A percentile compares a stretch with the other conserved stretches of the same genome.
Conservation (phyloP, 345 rosid species). For the Salix brachista region DNA sequence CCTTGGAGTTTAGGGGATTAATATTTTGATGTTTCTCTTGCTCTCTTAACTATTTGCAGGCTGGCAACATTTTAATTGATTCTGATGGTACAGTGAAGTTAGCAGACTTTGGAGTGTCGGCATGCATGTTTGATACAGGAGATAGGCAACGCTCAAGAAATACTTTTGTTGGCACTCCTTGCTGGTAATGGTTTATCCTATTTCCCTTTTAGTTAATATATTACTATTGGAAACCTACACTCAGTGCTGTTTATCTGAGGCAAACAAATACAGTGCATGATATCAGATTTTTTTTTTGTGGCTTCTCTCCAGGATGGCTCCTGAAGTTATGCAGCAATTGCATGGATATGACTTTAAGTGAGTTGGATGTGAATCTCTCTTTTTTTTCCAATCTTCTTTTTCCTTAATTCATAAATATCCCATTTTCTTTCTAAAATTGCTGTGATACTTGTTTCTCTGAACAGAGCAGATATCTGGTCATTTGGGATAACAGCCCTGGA, state of each 20-base stretch:
- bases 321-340: conserved; percentile 99
- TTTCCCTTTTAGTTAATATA: not conserved
- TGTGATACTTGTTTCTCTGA: conserved; percentile 25
- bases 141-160: conserved; percentile 96
- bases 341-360: conserved; percentile 99
- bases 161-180: conserved; percentile 98
- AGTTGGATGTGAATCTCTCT: conserved; percentile 31
- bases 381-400: not conserved
- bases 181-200: conserved; percentile 56
- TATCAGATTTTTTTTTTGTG: conserved; percentile 7
- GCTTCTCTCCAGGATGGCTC: conserved; percentile 81
- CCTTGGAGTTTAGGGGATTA: not conserved
- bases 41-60: conserved; percentile 43
- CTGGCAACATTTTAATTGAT: conserved; percentile 89
- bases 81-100: conserved; percentile 76
- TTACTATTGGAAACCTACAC: not conserved
- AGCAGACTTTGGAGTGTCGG: conserved; percentile 98
- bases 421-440: conserved; percentile 5
- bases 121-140: conserved; percentile 97
- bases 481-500: conserved; percentile 98
- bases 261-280: not conserved
- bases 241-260: not conserved
- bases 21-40: conserved; percentile 8
- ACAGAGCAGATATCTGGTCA: conserved; percentile 99
- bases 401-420: not conserved